These are phyloP conservation scores for Talaromyces atroroseus DNA, from an alignment of 2,329 filamentous ascomycete species.

Conservation along the genomic window DNA sequence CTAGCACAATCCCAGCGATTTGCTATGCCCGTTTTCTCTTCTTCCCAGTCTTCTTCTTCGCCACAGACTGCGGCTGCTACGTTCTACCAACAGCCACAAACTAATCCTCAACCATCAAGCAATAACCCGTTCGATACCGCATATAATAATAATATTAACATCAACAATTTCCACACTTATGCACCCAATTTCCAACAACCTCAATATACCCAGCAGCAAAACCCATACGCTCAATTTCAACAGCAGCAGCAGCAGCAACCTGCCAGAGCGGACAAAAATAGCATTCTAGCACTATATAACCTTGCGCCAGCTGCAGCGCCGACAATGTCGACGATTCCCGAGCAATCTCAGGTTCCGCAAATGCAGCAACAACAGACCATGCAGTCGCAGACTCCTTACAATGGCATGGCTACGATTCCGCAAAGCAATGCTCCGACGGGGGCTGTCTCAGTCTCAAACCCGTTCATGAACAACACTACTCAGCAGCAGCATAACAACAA, in stretches of 20 bases:
- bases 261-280: conserved; percentile 41
- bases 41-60: conserved; percentile 6
- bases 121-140: conserved; percentile 32
- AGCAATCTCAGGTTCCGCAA: conserved; percentile 25
- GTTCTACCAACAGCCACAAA: conserved; percentile 20
- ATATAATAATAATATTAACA: conserved; percentile 23
- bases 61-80: conserved; percentile 28
- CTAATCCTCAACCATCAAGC: conserved; percentile 16
- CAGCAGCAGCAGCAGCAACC: conserved; percentile 31
- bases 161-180: conserved; percentile 21
- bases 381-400: conserved; percentile 16
- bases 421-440: conserved; percentile 20
- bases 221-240: conserved; percentile 12
- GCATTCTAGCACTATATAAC: conserved; percentile 44
- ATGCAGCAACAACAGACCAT: conserved; percentile 21
- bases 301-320: conserved; percentile 31
- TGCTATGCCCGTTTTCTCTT: conserved; percentile 26
- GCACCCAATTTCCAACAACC: conserved; percentile 20
- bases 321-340: conserved; percentile 26
- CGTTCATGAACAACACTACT: not conserved
- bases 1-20: conserved; percentile 9
- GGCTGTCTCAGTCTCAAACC: not conserved
- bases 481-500: conserved; percentile 7
- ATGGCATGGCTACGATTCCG: conserved; percentile 16
- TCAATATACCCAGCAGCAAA: conserved; percentile 19